These are phyloP conservation scores for Aspergillus latus DNA, from an alignment of 2,329 filamentous ascomycete species.

Conservation along the genomic window DNA sequence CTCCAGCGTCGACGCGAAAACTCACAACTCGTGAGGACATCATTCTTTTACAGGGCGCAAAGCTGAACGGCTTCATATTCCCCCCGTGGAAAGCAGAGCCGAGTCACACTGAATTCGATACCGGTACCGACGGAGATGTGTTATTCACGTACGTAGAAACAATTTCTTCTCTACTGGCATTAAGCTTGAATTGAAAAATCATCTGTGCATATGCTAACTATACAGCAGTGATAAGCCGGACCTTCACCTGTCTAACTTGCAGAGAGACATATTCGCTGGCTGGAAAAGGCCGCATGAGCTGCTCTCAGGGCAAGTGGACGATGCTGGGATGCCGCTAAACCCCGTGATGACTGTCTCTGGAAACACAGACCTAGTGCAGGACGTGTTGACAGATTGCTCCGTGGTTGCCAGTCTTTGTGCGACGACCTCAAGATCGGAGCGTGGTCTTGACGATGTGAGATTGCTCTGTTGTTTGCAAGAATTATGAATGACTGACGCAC, in stretches of 20 bases:
- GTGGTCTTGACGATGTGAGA: constrained; percentile 66
- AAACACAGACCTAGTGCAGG: constrained; percentile 83
- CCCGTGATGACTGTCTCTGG: constrained; percentile 59
- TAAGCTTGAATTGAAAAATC: not conserved
- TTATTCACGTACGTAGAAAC: constrained; percentile 60
- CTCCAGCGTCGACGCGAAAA: constrained; percentile 57
- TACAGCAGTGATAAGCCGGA: constrained; percentile 62
- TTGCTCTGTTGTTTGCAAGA: not conserved
- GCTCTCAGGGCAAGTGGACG: constrained; percentile 46
- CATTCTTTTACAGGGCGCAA: constrained; percentile 73
- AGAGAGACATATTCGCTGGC: constrained; percentile 72
- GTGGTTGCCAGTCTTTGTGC: constrained; percentile 95
- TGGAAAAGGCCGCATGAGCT: constrained; percentile 79
- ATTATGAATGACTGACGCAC: constrained; percentile 9
- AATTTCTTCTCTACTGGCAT: constrained; percentile 5
- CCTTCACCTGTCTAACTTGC: constrained; percentile 71
- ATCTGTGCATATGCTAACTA: constrained; percentile 24
- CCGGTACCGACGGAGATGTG: constrained; percentile 47
- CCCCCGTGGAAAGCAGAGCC: constrained; percentile 77
- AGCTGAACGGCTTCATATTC: constrained; percentile 78
- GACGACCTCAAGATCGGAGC: constrained; percentile 67
- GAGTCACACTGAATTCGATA: constrained; percentile 60
- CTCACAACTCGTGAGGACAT: constrained; percentile 71
- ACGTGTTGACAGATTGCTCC: constrained; percentile 93
- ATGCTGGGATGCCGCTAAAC: constrained; percentile 17